Base-by-base conservation (phyloP, 2,329 filamentous ascomycete genomes). In the Ramichloridium luteum region DNA sequence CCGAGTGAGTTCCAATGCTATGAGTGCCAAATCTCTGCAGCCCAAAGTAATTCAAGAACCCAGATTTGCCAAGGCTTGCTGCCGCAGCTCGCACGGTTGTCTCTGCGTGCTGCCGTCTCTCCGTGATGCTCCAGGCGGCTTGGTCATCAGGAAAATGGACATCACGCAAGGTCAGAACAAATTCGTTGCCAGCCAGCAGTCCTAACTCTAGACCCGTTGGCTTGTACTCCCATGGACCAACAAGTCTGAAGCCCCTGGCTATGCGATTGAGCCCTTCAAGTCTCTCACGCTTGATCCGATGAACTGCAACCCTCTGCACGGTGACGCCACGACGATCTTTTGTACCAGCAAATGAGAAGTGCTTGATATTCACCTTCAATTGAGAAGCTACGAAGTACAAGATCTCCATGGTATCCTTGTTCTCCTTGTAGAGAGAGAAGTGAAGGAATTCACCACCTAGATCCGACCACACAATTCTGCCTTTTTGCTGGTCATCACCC, bases 41-140 rank as follows among this genome's bases (percentile, higher is more conserved):
- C 6, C 90, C 90, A 51, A 86, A 98, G 61, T 96, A 98, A 59
- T 98, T 98, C 58, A 98, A 77, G 64, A 92, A 98, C 3, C 90
- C 90, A 27, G 77, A 70, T 26, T 74, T 60, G 33, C 69, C 65
- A 44, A 96, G 72, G 40, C 77, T 72, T 25, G 69, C 62, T 30
- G 93, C 61, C 1, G 82, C 67, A 39, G 64, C 50, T 39, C 67
- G 51, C 39, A 83, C 62, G 17, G 72, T 61, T 4, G 63, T 52
- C 23, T 57, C 51, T 25, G 51, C 64, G 6, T 75, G 64, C 22
- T 68, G 55, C 2, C 61, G 35, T 16, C 56, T 60, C 37, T 55
- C 55, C 28, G 37, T 47, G 22, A 35, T 32, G 31, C 23, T 32
- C 32, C 31, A 45, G 26, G 50, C 34, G 4, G 53, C 47, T 23